These are phyloP conservation scores for Hypomontagnella submonticulosa DNA, from an alignment of 495 filamentous ascomycete genomes.

Conservation along the genomic window DNA sequence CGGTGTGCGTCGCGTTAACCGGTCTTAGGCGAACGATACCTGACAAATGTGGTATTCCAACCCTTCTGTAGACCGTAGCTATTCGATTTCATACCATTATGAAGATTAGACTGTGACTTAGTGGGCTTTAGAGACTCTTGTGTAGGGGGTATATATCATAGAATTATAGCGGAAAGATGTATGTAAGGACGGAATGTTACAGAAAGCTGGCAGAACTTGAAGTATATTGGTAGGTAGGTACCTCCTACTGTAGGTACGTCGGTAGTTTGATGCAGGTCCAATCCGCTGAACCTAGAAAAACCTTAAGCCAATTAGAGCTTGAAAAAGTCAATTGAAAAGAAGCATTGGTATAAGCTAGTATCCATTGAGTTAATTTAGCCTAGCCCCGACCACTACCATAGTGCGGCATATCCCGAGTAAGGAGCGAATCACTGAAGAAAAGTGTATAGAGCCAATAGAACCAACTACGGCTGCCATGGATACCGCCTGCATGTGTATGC, in stretches of 20 bases:
- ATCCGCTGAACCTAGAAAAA: not conserved
- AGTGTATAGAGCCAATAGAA: not conserved
- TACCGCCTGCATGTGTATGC: not conserved
- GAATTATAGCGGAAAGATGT: too few relatives aligned
- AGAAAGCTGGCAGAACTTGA: conserved; percentile 1
- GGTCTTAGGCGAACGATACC: not conserved
- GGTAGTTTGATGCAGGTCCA: conserved; percentile 3
- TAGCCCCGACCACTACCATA: conserved; percentile 4
- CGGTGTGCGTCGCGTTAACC: not conserved
- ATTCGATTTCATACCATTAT: too few relatives aligned
- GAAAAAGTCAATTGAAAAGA: conserved; percentile 20
- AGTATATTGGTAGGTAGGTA: not conserved
- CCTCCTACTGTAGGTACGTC: not conserved
- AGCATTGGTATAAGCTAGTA: conserved; percentile 14
- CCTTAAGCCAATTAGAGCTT: conserved; percentile 22
- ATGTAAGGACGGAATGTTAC: conserved; percentile 7
- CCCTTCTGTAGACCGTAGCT: not conserved
- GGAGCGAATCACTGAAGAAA: conserved; percentile 19
- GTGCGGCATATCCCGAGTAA: conserved; percentile 16
- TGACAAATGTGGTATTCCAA: not conserved
- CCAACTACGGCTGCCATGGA: not conserved
- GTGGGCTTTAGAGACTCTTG: too few relatives aligned
- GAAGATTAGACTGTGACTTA: too few relatives aligned
- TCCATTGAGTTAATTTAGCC: conserved; percentile 21
- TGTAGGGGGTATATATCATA: too few relatives aligned